Evolutionary conservation across 2,329 filamentous ascomycete genomes (phyloP).

Genomic region (Aspergillus ibericus): DNA sequence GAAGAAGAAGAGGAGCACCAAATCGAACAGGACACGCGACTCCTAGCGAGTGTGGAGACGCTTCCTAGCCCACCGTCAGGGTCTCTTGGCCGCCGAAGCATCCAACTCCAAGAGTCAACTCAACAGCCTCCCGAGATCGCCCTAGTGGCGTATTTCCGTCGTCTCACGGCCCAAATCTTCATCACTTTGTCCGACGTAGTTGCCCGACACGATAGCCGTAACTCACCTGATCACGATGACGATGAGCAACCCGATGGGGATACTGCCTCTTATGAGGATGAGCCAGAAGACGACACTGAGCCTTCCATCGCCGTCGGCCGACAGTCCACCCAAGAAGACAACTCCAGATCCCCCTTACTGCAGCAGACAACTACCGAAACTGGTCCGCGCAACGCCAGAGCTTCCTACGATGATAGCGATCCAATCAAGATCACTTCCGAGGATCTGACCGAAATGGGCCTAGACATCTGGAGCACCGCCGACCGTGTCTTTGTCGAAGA

Average conservation of each 20-base stretch:
- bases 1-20: constrained; percentile 54
- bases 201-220: constrained; percentile 38
- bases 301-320: constrained; percentile 25
- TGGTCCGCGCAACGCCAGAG: not conserved
- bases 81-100: constrained; percentile 27
- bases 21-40: constrained; percentile 44
- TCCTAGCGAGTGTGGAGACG: constrained; percentile 39
- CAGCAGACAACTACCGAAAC: constrained; percentile 13
- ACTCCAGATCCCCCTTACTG: constrained; percentile 29
- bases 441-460: constrained; percentile 50
- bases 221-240: constrained; percentile 11
- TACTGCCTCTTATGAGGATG: not conserved
- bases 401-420: constrained; percentile 16
- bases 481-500: constrained; percentile 49
- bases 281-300: constrained; percentile 23
- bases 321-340: constrained; percentile 27
- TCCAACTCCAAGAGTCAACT: constrained; percentile 27
- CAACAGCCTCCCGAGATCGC: constrained; percentile 47
- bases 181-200: constrained; percentile 46
- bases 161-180: constrained; percentile 49
- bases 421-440: constrained; percentile 42
- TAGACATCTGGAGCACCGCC: constrained; percentile 50
- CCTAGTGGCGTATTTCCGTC: constrained; percentile 52
- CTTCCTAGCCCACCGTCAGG: constrained; percentile 29
- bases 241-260: not conserved